Base-by-base conservation (phyloP, 805 yeast genomes). In the Lachancea cidri region DNA sequence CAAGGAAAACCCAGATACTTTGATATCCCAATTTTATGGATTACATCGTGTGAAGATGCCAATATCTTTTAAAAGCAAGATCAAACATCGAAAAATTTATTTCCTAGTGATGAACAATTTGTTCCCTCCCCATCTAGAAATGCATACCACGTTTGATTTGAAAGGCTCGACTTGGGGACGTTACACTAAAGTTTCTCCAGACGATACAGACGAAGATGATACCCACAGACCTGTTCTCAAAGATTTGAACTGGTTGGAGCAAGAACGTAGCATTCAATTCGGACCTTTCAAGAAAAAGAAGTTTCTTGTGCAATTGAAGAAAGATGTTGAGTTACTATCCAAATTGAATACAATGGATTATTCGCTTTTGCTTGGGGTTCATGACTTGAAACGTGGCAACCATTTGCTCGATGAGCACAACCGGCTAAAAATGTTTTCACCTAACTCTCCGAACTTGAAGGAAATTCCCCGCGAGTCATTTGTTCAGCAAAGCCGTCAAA, bases 81-180 rank as follows among this genome's bases (percentile, higher is more conserved):
- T 64, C 17, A 60, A 65, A 38, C 76, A 74, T 32, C 73, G 88
- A 41, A 89, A 86, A 58, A 86, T 93, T 30, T 95, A 93, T 64
- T 91, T 93, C 52, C 72, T 93, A 41, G 96, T 93, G 25, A 93
- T 93, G 98, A 93, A 93, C 69, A 93, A 93, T 57, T 72, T 93
- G 36, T 93, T 94, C 65, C 98, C 99, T 0, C 95, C 97, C 5
- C 86, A 86, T 55, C 72, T 88, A 36, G 93, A 85, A 47, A 81
- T 91, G 41, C 95, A 88, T 60, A 67, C 75, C 32, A 85, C 88
- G 32, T 93, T 78, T 63, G 99, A 93, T 60, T 73, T 93, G 60
- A 93, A 93, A 60, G 99, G 99, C 1, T 87, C 96, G 0, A 77
- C 94, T 0, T 73, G 84, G 70, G 96, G 97, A 2, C 72, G 95